A percentile compares a stretch with the other conserved stretches of the same genome.
Conservation (phyloP, 257 asterid species). For the Catharanthus roseus region DNA sequence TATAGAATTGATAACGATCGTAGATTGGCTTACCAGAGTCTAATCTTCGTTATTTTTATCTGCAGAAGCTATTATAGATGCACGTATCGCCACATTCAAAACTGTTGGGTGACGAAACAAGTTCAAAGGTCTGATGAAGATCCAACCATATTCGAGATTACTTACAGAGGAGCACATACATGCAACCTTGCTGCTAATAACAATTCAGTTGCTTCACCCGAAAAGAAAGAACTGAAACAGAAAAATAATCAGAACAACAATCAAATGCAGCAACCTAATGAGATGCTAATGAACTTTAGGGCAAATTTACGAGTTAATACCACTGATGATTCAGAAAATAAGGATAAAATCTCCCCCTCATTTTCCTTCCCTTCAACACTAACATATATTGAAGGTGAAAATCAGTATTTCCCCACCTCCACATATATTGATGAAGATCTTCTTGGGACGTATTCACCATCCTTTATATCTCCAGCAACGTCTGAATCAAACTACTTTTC, state of each 20-base stretch:
- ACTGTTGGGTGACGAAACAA: slow-evolving; percentile 93
- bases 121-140: slow-evolving; percentile 92
- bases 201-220: slow-evolving; percentile 28
- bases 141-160: slow-evolving; percentile 63
- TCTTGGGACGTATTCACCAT: slow-evolving; percentile 39
- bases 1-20: not conserved
- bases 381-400: slow-evolving; percentile 31
- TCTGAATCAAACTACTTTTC: slow-evolving; percentile 39
- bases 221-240: slow-evolving; percentile 35
- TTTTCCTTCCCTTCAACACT: slow-evolving; percentile 59
- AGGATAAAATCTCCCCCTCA: slow-evolving; percentile 27
- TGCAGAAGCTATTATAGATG: slow-evolving; percentile 95
- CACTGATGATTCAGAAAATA: slow-evolving; percentile 32
- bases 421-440: slow-evolving; percentile 38
- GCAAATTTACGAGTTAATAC: slow-evolving; percentile 58
- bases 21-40: not conserved
- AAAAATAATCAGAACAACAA: slow-evolving; percentile 11
- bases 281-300: slow-evolving; percentile 37
- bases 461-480: slow-evolving; percentile 39
- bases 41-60: slow-evolving; percentile 11
- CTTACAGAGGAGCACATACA: slow-evolving; percentile 68
- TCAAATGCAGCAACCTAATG: slow-evolving; percentile 33
- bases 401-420: slow-evolving; percentile 32
- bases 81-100: slow-evolving; percentile 48
- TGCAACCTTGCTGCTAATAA: slow-evolving; percentile 35